Evolutionary conservation across 148 eudicot species (phyloP).

Genomic region (Diospyros lotus): DNA sequence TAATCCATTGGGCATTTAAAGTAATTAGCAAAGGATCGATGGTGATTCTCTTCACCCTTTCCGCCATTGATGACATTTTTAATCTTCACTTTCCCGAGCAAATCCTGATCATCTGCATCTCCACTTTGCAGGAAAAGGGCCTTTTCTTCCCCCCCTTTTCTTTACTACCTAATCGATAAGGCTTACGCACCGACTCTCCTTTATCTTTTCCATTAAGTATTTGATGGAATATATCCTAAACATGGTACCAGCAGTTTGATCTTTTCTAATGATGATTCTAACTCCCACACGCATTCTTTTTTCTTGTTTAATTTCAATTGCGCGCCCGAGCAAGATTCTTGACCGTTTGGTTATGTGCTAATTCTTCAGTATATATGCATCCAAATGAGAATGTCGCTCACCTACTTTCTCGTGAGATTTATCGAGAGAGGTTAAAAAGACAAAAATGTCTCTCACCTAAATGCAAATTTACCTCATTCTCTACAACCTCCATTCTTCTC

Average conservation of each 20-base stretch:
- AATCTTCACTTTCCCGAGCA: background rate
- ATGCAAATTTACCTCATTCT: too few relatives aligned
- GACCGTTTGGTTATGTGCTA: too few relatives aligned
- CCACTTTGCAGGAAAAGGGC: background rate
- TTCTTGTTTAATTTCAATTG: too few relatives aligned
- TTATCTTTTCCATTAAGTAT: background rate
- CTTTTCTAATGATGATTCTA: background rate
- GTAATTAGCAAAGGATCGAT: background rate
- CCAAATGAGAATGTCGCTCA: too few relatives aligned
- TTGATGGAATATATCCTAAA: background rate
- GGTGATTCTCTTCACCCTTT: background rate
- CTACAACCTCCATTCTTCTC: too few relatives aligned
- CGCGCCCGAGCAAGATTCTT: too few relatives aligned
- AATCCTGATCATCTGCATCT: background rate
- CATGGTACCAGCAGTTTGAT: background rate
- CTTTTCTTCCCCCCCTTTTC: background rate
- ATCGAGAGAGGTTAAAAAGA: too few relatives aligned
- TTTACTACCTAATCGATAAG: background rate
- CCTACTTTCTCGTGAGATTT: too few relatives aligned
- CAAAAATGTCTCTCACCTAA: too few relatives aligned
- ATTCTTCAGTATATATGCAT: too few relatives aligned
- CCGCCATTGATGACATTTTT: conserved; percentile 6
- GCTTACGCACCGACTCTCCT: background rate
- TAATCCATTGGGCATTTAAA: background rate
- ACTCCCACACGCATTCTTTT: background rate